These are phyloP conservation scores for Cytospora mali DNA, from an alignment of 2,329 filamentous ascomycete species.

Conservation along the genomic window DNA sequence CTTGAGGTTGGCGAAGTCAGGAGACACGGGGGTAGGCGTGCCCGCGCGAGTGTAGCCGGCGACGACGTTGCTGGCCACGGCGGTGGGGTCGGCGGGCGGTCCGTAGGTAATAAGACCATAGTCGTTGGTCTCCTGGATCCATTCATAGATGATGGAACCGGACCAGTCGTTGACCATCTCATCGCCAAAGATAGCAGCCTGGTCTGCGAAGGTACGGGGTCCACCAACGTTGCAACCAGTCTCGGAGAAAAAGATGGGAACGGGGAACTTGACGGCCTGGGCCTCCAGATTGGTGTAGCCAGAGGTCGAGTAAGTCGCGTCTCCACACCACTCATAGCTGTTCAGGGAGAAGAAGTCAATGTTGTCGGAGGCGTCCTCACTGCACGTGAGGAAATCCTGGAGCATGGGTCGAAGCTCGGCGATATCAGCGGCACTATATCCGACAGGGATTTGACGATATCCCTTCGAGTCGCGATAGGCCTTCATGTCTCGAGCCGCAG, in stretches of 20 bases:
- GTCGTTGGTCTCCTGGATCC: conserved; percentile 82
- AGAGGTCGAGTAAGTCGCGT: conserved; percentile 58
- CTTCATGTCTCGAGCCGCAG: conserved; percentile 80
- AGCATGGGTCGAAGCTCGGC: conserved; percentile 64
- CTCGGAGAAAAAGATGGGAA: conserved; percentile 91
- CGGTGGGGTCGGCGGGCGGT: conserved; percentile 52
- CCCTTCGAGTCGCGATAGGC: conserved; percentile 73
- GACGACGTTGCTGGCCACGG: conserved; percentile 56
- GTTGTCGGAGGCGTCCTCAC: conserved; percentile 66
- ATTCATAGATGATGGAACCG: conserved; percentile 85
- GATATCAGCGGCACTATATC: conserved; percentile 88
- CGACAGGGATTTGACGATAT: conserved; percentile 81
- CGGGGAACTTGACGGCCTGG: conserved; percentile 69
- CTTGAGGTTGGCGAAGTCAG: conserved; percentile 80
- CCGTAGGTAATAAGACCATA: conserved; percentile 84
- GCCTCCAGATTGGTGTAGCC: conserved; percentile 71
- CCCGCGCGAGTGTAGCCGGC: conserved; percentile 73
- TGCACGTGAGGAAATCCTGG: conserved; percentile 77
- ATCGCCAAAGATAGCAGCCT: conserved; percentile 73
- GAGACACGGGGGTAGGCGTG: conserved; percentile 70
- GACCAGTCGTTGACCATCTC: conserved; percentile 73
- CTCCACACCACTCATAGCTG: conserved; percentile 79
- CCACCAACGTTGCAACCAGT: conserved; percentile 75
- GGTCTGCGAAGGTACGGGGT: conserved; percentile 69
- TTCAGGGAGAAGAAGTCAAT: conserved; percentile 87